Percentiles rank a stretch among this genome's conserved stretches.
Conservation (phyloP, 768 basidiomycete species). For the Boletus subparvulus region DNA sequence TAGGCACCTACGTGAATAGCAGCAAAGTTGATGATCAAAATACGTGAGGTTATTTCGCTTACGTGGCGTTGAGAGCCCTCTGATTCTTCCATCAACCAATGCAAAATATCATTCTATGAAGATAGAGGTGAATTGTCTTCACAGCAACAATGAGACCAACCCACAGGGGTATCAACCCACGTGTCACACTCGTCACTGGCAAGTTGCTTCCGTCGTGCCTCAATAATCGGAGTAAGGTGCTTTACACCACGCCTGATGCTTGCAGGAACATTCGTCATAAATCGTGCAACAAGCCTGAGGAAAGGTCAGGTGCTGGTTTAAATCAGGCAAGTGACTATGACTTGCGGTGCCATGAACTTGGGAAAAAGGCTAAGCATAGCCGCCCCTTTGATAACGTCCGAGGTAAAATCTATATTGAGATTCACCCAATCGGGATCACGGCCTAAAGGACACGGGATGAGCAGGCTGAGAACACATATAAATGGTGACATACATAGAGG, state of each 20-base stretch:
- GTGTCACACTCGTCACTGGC: neutral
- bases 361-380: constrained; percentile 34
- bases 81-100: constrained; percentile 34
- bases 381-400: constrained; percentile 2
- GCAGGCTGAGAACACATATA: neutral
- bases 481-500: constrained; percentile 10
- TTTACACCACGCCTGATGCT: constrained; percentile 8
- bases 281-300: neutral
- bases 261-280: constrained; percentile 1
- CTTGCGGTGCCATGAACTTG: constrained; percentile 32
- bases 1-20: constrained; percentile 18
- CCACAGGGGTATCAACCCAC: neutral
- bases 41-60: constrained; percentile 20
- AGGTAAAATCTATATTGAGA: constrained; percentile 31
- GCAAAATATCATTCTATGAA: constrained; percentile 33
- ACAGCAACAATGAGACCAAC: neutral
- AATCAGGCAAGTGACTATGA: neutral
- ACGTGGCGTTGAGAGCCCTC: constrained; percentile 9
- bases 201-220: neutral
- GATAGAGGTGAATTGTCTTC: neutral
- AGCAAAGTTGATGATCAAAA: constrained; percentile 22
- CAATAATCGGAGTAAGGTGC: constrained; percentile 29
- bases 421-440: constrained; percentile 30
- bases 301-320: neutral
- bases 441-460: neutral